Evolutionary conservation across 805 yeast species (phyloP), one percentile per base, ranked within the genome.

Genomic region (Metschnikowia hibisci): DNA sequence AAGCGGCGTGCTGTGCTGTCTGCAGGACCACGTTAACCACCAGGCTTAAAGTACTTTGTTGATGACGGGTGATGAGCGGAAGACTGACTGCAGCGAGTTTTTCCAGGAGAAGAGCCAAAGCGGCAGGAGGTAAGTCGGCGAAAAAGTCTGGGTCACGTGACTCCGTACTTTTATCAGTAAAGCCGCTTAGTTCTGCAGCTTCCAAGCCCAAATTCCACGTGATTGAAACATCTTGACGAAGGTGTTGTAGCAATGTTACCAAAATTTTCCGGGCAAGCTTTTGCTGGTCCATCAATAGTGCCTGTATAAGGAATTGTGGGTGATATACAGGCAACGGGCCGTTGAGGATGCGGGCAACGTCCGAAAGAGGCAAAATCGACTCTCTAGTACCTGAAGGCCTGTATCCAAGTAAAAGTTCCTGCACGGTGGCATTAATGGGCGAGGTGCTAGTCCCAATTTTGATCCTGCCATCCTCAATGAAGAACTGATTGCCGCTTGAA

Each of bases 311-410:
- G 41, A 87, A 75, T 60, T 89, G 96, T 0, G 98, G 98, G 56
- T 91, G 97, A 53, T 87, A 90, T 0, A 88, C 65, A 0, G 97
- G 96, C 12, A 91, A 61, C 0, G 95, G 93, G 26, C 97, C 97
- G 64, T 90, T 90, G 43, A 90, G 64, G 4, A 89, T 82, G 12
- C 87, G 69, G 39, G 84, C 85, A 44, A 90, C 69, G 52, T 83
- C 84, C 46, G 86, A 74, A 2, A 90, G 75, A 47, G 74, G 77
- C 46, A 57, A 63, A 9, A 16, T 32, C 3, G 11, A 7, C 23
- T 20, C 23, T 20, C 23, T 6, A 8, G 23, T 20, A 8, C 23
- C 23, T 8, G 23, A 8, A 6, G 23, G 23, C 3, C 57, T 53
- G 39, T 60, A 64, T 1, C 73, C 73, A 12, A 58, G 56, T 47